These are phyloP conservation scores for Tolypocladium tropicale DNA, from an alignment of 2,329 filamentous ascomycete genomes.

Conservation along the genomic window DNA sequence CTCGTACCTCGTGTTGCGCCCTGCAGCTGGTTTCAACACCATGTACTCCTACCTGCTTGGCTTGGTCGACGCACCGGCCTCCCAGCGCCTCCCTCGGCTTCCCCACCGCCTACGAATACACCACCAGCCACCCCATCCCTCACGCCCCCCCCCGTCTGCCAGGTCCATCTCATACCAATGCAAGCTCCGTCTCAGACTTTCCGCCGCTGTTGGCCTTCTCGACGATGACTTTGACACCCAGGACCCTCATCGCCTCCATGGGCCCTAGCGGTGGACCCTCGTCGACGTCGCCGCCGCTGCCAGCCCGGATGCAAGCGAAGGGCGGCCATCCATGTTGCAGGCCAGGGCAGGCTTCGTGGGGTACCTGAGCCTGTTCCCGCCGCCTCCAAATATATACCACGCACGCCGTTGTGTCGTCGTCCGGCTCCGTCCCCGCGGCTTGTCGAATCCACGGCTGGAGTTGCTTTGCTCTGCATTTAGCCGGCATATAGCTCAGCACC, in stretches of 20 bases:
- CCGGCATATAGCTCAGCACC: background rate
- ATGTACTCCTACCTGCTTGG: background rate
- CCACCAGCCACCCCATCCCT: background rate
- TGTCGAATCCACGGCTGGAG: background rate
- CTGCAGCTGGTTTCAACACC: background rate
- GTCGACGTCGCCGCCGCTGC: conserved; percentile 1
- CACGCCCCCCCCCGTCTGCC: background rate
- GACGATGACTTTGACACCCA: conserved; percentile 7
- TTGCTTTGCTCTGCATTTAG: background rate
- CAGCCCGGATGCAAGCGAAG: conserved; percentile 1
- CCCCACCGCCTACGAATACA: conserved; percentile 3
- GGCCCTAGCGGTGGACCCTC: conserved; percentile 1
- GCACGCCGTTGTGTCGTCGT: background rate
- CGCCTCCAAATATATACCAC: conserved; percentile 2
- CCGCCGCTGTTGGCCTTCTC: conserved; percentile 7
- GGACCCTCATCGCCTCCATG: conserved; percentile 2
- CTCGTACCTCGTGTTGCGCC: background rate
- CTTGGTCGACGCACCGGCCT: background rate
- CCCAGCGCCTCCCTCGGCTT: background rate
- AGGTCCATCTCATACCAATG: background rate
- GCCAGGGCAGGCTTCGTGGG: background rate
- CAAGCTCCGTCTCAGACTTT: conserved; percentile 10
- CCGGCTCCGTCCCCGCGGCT: background rate
- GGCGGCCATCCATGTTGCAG: background rate
- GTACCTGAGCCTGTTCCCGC: background rate